A percentile compares a stretch with the other conserved stretches of the same genome.
Conservation (phyloP, 1,139 yeast genomes). For the Blastobotrys buckinghamii region DNA sequence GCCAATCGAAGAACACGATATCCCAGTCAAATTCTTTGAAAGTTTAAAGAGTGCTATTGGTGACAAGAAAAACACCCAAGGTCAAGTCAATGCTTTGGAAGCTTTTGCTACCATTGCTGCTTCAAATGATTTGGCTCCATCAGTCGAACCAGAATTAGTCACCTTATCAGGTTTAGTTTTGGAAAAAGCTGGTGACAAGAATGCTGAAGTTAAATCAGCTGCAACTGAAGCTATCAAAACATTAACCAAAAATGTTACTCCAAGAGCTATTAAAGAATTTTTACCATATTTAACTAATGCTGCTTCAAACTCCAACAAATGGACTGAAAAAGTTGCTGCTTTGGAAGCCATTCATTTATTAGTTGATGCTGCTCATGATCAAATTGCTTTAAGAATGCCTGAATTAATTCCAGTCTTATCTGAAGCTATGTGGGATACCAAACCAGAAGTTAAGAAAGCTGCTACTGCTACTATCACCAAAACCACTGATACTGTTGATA, state of each 20-base stretch:
- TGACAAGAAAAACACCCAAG: conserved; percentile 66
- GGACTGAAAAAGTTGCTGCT: conserved; percentile 97
- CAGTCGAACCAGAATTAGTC: conserved; percentile 93
- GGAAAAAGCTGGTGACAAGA: conserved; percentile 86
- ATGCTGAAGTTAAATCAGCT: conserved; percentile 61
- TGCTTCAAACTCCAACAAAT: conserved; percentile 74
- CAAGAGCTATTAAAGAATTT: conserved; percentile 85
- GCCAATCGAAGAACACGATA: conserved; percentile 97
- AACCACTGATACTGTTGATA: conserved; percentile 95
- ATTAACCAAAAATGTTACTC: conserved; percentile 77
- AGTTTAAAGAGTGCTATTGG: conserved; percentile 70
- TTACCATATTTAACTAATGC: conserved; percentile 73
- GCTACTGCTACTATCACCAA: conserved; percentile 94
- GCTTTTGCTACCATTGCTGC: conserved; percentile 85
- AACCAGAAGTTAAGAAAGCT: conserved; percentile 94
- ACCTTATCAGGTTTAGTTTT: conserved; percentile 64
- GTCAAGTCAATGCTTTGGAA: conserved; percentile 70
- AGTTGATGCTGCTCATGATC: conserved; percentile 93
- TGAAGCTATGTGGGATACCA: conserved; percentile 99
- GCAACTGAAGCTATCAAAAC: conserved; percentile 71
- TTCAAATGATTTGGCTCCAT: conserved; percentile 71
- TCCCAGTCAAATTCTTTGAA: conserved; percentile 81
- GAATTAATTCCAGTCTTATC: conserved; percentile 97
- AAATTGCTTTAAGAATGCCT: conserved; percentile 98
- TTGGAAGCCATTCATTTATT: conserved; percentile 77